phyloP scores from a whole-genome alignment of 2,329 filamentous ascomycete genomes.

The Fusarium hainanense region DNA sequence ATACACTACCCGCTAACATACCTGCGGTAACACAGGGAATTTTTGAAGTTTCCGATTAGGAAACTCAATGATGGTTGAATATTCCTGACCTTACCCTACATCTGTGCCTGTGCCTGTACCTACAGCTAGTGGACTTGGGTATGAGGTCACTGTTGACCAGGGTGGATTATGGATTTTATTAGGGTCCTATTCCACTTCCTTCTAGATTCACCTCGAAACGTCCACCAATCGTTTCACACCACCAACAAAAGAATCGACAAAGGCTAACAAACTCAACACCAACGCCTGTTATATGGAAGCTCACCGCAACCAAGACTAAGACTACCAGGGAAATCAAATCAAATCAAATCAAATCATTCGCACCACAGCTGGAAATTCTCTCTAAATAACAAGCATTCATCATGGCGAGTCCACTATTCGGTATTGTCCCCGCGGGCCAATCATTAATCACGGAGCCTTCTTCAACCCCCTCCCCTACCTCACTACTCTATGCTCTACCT shows the following conservation, averaged over 20 bases:
- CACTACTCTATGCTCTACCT: conserved; percentile 66
- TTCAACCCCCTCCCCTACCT: conserved; percentile 63
- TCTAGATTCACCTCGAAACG: conserved; percentile 35
- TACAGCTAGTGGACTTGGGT: too few relatives aligned
- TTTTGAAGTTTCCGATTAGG: neutral
- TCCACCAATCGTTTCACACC: conserved; percentile 38
- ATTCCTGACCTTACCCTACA: conserved; percentile 26
- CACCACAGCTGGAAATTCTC: neutral
- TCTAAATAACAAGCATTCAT: neutral
- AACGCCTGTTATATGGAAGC: conserved; percentile 11
- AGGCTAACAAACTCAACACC: conserved; percentile 24
- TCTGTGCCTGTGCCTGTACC: neutral
- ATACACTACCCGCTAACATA: neutral
- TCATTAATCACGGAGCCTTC: conserved; percentile 66
- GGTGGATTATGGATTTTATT: neutral
- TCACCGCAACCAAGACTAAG: neutral
- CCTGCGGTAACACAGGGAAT: neutral
- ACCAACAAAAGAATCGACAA: conserved; percentile 25
- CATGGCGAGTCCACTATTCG: conserved; percentile 59
- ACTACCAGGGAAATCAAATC: neutral
- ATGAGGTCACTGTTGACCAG: conserved; percentile 26
- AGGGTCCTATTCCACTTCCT: conserved; percentile 27
- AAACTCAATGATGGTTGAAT: neutral
- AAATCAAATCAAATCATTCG: neutral
- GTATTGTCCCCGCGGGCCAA: conserved; percentile 70